These are phyloP conservation scores for Jasminum sambac DNA, from an alignment of 257 asterid species.

Conservation along the genomic window DNA sequence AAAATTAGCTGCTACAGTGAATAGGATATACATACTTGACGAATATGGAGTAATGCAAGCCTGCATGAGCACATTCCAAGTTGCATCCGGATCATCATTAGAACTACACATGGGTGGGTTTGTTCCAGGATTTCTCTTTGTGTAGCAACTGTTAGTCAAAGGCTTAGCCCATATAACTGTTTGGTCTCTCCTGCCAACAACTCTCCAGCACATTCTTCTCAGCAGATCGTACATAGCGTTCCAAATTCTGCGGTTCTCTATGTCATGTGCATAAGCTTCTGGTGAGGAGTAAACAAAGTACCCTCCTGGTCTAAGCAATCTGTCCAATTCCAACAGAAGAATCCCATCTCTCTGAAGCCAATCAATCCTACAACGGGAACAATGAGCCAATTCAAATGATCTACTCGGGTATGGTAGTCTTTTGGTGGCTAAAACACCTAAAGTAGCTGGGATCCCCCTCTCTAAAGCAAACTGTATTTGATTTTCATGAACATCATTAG, in stretches of 20 bases:
- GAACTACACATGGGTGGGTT: constrained; percentile 67
- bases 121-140: constrained; percentile 62
- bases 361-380: constrained; percentile 94
- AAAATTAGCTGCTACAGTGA: constrained; percentile 14
- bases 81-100: constrained; percentile 77
- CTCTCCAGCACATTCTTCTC: constrained; percentile 92
- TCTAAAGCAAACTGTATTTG: constrained; percentile 96
- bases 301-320: constrained; percentile 93
- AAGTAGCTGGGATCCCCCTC: constrained; percentile 83
- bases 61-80: constrained; percentile 85
- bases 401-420: constrained; percentile 93
- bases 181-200: constrained; percentile 73
- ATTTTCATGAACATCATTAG: constrained; percentile 94
- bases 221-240: constrained; percentile 69
- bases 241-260: constrained; percentile 79
- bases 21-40: constrained; percentile 47
- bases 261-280: constrained; percentile 89
- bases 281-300: constrained; percentile 92
- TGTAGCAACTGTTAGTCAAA: constrained; percentile 69
- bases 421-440: constrained; percentile 89
- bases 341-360: constrained; percentile 98
- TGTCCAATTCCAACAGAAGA: constrained; percentile 83
- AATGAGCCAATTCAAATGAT: constrained; percentile 87
- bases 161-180: constrained; percentile 96
- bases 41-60: constrained; percentile 88